A percentile compares a stretch with the other conserved stretches of the same genome.
Conservation (phyloP, 2,329 filamentous ascomycete genomes). For the Claviceps purpurea region DNA sequence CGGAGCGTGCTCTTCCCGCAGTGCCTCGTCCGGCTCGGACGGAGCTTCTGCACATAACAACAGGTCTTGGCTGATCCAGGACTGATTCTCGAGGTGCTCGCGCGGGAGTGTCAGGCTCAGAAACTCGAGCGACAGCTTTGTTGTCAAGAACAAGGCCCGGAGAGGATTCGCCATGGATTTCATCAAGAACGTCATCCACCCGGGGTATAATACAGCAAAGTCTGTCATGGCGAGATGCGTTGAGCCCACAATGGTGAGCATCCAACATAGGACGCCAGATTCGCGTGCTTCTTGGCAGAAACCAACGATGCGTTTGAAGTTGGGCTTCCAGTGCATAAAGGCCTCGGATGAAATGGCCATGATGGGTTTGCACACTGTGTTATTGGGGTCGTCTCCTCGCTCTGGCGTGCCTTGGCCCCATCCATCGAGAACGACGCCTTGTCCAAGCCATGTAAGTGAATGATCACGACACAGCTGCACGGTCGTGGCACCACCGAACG, state of each 20-base stretch:
- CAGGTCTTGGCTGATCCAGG: conserved; percentile 40
- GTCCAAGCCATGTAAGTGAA: conserved; percentile 41
- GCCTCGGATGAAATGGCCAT: conserved; percentile 54
- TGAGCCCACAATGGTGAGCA: conserved; percentile 42
- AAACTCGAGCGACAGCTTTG: conserved; percentile 50
- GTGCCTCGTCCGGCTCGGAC: conserved; percentile 24
- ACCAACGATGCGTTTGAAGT: conserved; percentile 43
- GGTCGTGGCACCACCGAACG: conserved; percentile 52
- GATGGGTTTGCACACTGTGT: conserved; percentile 37
- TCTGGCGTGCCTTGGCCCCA: conserved; percentile 42
- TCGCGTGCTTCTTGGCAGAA: conserved; percentile 42
- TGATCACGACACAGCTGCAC: conserved; percentile 44
- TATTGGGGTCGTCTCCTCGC: conserved; percentile 27
- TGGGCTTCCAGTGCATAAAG: conserved; percentile 57
- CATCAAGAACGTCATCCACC: conserved; percentile 41
- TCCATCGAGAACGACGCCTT: conserved; percentile 53
- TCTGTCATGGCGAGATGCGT: conserved; percentile 55
- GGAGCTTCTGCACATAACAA: conserved; percentile 27
- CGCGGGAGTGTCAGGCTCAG: conserved; percentile 37
- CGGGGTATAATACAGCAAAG: conserved; percentile 50
- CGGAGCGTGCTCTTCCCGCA: conserved; percentile 40
- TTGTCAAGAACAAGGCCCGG: conserved; percentile 49
- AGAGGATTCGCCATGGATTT: conserved; percentile 52
- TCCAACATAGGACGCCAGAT: conserved; percentile 32
- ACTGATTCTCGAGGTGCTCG: conserved; percentile 32